phyloP scores from a whole-genome alignment of 805 yeast genomes.

The Teunomyces pallodes region DNA sequence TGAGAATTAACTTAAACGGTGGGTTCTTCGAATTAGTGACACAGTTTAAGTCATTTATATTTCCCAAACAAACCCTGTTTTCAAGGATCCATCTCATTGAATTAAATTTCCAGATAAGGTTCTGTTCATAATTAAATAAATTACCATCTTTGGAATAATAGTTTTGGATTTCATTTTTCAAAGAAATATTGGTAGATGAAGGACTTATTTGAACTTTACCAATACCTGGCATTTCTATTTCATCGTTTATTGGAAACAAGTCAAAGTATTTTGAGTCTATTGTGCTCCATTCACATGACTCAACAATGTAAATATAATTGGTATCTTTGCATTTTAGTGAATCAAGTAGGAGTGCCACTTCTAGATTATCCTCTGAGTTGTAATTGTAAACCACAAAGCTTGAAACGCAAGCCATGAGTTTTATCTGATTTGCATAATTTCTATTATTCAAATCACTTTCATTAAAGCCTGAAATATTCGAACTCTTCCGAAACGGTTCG shows the following conservation, averaged over 20 bases:
- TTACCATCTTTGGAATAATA: constrained; percentile 11
- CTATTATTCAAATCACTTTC: constrained; percentile 24
- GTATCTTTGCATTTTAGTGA: constrained; percentile 13
- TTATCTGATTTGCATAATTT: constrained; percentile 27
- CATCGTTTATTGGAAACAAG: neutral
- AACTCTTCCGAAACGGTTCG: constrained; percentile 3
- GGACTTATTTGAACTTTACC: neutral
- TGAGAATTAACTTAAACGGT: constrained; percentile 16
- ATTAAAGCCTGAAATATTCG: neutral
- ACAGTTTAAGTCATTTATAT: constrained; percentile 26
- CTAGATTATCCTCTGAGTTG: constrained; percentile 8
- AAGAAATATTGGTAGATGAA: neutral
- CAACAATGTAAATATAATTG: constrained; percentile 19
- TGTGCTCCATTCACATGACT: constrained; percentile 8
- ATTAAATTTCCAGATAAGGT: constrained; percentile 32
- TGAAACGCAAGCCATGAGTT: constrained; percentile 31
- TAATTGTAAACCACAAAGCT: constrained; percentile 32
- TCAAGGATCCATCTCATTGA: constrained; percentile 25
- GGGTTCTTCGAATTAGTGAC: constrained; percentile 7
- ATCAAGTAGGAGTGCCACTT: constrained; percentile 13
- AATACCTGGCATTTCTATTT: neutral
- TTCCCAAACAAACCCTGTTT: constrained; percentile 31
- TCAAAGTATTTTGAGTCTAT: constrained; percentile 4
- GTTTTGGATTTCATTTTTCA: neutral
- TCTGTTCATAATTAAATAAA: constrained; percentile 31